Base-by-base conservation (phyloP, 345 rosid species). In the Citrus australasica region DNA sequence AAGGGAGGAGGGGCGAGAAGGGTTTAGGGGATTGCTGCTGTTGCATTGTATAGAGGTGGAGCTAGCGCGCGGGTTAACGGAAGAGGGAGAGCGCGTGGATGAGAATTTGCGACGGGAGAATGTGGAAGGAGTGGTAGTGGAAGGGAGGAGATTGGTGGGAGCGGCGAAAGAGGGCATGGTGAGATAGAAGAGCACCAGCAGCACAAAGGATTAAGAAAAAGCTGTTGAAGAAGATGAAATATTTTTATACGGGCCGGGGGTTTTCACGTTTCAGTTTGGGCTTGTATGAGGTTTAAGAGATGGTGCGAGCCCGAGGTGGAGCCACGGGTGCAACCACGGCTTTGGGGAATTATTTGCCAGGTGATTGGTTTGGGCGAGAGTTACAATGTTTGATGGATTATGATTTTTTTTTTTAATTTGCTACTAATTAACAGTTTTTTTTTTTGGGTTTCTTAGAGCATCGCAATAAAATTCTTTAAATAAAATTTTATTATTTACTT, bases 111-210 rank as follows among this genome's bases (percentile, higher is more conserved):
- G 73, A 74, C 80, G 71, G 69, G 75, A 9, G 53, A 58, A 55
- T 51, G 80, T 67, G 9, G 86, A 79, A 75, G 68, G 60, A 21
- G 81, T 78, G 38, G 84, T 38, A 77, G 88, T 30, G 62, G 90
- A 68, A 21, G 75, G 74, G 63, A 76, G 67, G 27, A 84, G 85
- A 35, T 81, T 79, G 21, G 85, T 82, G n/a, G 83, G 61, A 59
- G 83, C 85, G 64, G 87, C 82, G 81, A 82, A 85, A 78, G 90
- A 81, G 79, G 88, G 80, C 89, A 87, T 87, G 62, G 61, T n/a
- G 38, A 51, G 21, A 62, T 38, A 73, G 73, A 7, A 7, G 40
- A 24, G 58, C 61, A 68, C 76, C 33, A 38, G 56, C 51, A 46
- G 51, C 51, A 46, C 69, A n/a, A 17, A 53, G 58, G 58, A 5